Conservation (phyloP, 2,329 filamentous ascomycete genomes). For the Cercospora janseana region DNA sequence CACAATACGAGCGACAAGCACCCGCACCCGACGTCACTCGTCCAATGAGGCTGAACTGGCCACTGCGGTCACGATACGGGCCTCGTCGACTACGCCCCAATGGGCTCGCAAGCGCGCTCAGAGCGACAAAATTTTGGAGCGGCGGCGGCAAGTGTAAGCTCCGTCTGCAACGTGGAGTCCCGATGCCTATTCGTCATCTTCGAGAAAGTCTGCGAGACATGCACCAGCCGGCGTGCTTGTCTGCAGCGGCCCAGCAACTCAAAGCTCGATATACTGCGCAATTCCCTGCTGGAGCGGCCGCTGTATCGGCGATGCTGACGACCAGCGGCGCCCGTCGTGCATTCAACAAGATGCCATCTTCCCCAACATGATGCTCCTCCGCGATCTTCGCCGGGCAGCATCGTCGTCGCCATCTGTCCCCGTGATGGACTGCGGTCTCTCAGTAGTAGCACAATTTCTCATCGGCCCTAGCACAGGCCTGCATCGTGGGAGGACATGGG, state of each 20-base stretch:
- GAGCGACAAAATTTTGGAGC: background rate
- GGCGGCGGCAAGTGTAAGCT: constrained; percentile 1
- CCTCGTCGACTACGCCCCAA: constrained; percentile 7
- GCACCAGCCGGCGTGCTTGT: constrained; percentile 2
- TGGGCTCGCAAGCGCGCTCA: constrained; percentile 6
- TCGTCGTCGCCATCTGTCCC: background rate
- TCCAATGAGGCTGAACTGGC: constrained; percentile 8
- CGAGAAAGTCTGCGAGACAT: background rate
- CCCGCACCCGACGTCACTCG: constrained; percentile 10
- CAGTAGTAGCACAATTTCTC: constrained; percentile 5
- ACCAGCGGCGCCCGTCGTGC: background rate
- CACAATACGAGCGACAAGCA: constrained; percentile 9
- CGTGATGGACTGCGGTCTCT: constrained; percentile 2
- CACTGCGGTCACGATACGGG: constrained; percentile 5
- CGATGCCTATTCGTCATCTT: constrained; percentile 13
- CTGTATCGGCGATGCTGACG: constrained; percentile 8
- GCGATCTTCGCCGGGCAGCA: background rate
- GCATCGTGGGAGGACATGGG: no score
- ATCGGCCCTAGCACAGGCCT: no score
- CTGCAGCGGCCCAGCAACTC: constrained; percentile 5
- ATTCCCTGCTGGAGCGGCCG: background rate
- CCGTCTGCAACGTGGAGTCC: constrained; percentile 8
- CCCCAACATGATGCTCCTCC: constrained; percentile 1
- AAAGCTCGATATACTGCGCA: background rate
- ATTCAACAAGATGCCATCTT: background rate